Evolutionary conservation across 805 yeast genomes (phyloP), one percentile per base, ranked within the genome.

Genomic region (Candida rishiriensis): DNA sequence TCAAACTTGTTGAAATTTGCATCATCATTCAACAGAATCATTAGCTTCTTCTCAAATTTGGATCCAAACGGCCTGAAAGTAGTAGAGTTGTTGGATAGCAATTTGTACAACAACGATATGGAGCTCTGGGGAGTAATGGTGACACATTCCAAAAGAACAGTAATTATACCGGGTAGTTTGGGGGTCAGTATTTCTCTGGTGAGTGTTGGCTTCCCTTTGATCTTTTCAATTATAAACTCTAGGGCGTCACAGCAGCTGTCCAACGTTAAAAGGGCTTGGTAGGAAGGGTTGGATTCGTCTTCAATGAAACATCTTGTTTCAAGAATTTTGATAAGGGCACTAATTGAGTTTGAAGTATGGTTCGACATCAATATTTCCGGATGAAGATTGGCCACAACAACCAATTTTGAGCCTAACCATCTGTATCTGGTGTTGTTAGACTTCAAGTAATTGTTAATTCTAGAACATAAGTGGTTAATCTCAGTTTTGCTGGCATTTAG

Each of bases 101-200:
- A 57, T 29, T 61, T 66, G 47, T 66, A 65, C 44, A 78, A 56
- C 13, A 73, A 59, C 12, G 70, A 69, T 29, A 77, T 56, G 21
- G 69, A 59, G 21, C 59, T 53, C 15, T 65, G 64, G 9, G 71
- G 67, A 28, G 71, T 57, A 31, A 72, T 60, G 11, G 71, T 54
- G 30, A 65, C 50, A 2, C 74, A 69, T 3, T 72, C 78, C 43
- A 88, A 55, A 40, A 81, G 69, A 6, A 74, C 61, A 14, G 75
- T 63, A 46, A 88, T 76, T 36, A 85, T 77, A 2, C 72, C 70
- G 10, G 86, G 79, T 45, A 91, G 68, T 53, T 82, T 82, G 8
- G 97, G 95, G 2, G 95, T 86, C 44, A 88, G 72, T 9, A 85
- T 69, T 57, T 89, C 96, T 59, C 97, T 76, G 3, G 91, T 83